Base-by-base conservation (phyloP, 257 asterid genomes). In the Cruciata laevipes region DNA sequence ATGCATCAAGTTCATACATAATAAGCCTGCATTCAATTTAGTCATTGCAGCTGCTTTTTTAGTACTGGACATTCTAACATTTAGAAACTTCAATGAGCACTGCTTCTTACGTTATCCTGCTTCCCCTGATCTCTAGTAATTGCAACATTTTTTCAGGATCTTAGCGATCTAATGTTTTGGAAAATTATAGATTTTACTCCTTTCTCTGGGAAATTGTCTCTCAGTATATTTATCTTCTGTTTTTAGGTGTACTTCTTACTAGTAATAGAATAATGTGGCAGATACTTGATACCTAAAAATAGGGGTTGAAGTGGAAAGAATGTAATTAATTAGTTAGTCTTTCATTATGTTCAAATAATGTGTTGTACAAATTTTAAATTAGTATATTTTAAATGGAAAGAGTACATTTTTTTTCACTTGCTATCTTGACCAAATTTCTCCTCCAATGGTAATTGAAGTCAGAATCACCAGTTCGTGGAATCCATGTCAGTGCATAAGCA, bases 161-260 rank as follows among this genome's bases (percentile, higher is more conserved):
- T 31, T 25, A 30, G 25, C 27, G 20, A 61, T 31, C 12, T 61
- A 61, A 61, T 4, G 65, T 30, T 60, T 60, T 60, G 65, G 64
- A 9, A 57, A 10, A 13, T 25, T 30, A 10, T 10, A 0, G 1
- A 56, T 56, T 18, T 11, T 57, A 10, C 63, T n/a, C 9, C 63
- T n/a, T 3, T 6, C 11, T 18, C 24, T 16, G 4, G 5, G 13
- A 56, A 23, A 21, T 1, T 23, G 31, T 21, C 61, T 23, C 5
- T 0, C 17, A 56, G 17, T 3, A 6, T 56, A 1, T 20, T n/a
- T 56, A 10, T 20, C 31, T 3, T 53, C 8, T 8, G 30, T 3
- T 53, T 5, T 11, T 1, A 56, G 60, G 23, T 16, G 57, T 11
- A 51, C 3, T 17, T 24, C 24, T 12, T 21, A n/a, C 31, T 21